Base-by-base conservation (phyloP, 164 flowering plant genomes). In the Annona cherimola region DNA sequence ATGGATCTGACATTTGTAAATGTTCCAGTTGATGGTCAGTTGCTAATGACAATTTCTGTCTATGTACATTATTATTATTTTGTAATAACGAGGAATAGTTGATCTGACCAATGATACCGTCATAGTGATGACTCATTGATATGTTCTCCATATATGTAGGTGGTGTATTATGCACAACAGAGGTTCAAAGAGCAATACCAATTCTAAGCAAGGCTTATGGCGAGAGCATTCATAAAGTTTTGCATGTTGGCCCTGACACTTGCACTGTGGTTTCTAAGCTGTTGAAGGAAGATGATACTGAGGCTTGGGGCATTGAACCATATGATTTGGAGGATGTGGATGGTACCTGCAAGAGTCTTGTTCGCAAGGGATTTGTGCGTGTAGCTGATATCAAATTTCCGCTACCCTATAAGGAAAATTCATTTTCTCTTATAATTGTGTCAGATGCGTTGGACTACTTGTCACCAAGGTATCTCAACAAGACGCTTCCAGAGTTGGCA, bases 291-390 rank as follows among this genome's bases (percentile, higher is more conserved):
- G 96, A 87, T 60, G 97, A 90, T 63, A 86, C 87, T 46, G 96
- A 94, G 83, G 97, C 90, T 16, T 94, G 95, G 94, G 98, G 98
- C 46, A 82, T 94, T 59, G 97, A 92, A 79, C 98, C 97, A 66
- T 94, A 90, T 82, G 98, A 91, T 64, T 74, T 90, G 3, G 97
- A 92, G 80, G 98, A 94, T 75, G 87, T 88, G 57, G 93, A 90
- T 77, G 70, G 75, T 40, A 76, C 59, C 66, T 94, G 98, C 93
- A 89, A 83, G 73, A 75, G 76, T 76, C 87, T 92, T 69, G 87
- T 94, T 77, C 88, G 81, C 65, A 91, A 84, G 79, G 97, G 98
- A 79, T 71, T 88, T 73, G 97, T 91, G 3, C 97, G 97, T 69
- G 96, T 91, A 67, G 90, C 92, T 76, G 96, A 94, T 81, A 86